phyloP scores from a whole-genome alignment of 805 yeast species.

The Wickerhamiella azyma region DNA sequence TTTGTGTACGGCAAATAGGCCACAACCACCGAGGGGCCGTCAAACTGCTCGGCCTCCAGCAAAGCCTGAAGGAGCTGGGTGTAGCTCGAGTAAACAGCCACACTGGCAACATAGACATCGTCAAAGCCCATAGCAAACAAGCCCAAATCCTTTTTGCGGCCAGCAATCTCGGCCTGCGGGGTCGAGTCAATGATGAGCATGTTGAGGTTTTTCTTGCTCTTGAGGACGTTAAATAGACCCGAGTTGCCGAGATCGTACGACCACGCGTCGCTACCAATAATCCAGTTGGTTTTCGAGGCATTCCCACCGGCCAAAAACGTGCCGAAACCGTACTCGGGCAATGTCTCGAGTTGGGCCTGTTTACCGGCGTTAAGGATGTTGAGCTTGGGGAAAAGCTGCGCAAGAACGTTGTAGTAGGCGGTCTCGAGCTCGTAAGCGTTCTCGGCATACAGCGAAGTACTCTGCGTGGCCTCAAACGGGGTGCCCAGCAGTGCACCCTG shows the following conservation, averaged over 20 bases:
- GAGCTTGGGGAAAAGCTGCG: constrained; percentile 50
- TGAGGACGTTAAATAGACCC: constrained; percentile 73
- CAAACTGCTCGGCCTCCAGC: constrained; percentile 74
- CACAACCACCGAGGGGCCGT: constrained; percentile 83
- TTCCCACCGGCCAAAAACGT: constrained; percentile 45
- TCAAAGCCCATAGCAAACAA: constrained; percentile 90
- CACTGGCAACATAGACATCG: constrained; percentile 80
- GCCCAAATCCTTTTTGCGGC: constrained; percentile 82
- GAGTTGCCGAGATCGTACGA: constrained; percentile 83
- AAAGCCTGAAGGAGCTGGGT: constrained; percentile 83
- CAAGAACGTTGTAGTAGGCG: constrained; percentile 61
- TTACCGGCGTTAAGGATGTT: constrained; percentile 47
- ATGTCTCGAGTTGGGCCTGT: constrained; percentile 31
- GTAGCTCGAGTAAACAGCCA: constrained; percentile 85
- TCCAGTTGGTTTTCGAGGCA: constrained; percentile 40
- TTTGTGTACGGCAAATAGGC: constrained; percentile 73
- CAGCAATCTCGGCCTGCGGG: constrained; percentile 34
- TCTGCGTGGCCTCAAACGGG: constrained; percentile 27
- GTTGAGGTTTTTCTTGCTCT: constrained; percentile 66
- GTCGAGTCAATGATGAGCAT: constrained; percentile 79
- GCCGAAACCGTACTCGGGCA: constrained; percentile 87
- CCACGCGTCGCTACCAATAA: constrained; percentile 92
- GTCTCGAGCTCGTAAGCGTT: constrained; percentile 48
- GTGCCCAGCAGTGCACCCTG: constrained; percentile 45
- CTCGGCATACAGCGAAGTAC: constrained; percentile 12